phyloP scores from a whole-genome alignment of 352 stramenopile species.

The Pythium dissimile region DNA sequence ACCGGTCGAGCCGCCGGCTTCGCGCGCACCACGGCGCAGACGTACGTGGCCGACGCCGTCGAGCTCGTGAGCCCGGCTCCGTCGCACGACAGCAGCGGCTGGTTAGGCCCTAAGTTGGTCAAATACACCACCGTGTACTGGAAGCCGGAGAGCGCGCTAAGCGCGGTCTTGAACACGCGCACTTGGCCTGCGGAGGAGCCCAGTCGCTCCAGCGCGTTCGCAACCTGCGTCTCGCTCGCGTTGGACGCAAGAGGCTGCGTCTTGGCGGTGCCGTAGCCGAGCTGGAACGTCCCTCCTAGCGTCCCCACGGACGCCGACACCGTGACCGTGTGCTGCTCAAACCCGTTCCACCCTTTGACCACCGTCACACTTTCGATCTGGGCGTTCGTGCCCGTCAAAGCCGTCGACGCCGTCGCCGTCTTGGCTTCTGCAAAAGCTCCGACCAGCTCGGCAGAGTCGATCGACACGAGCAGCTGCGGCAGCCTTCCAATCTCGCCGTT shows the following conservation, averaged over 20 bases:
- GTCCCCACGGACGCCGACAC: constrained; percentile 55
- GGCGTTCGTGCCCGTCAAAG: constrained; percentile 75
- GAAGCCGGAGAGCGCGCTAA: constrained; percentile 34
- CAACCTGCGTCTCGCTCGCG: constrained; percentile 46
- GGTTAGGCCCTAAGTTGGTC: constrained; percentile 47
- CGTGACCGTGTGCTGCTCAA: constrained; percentile 88
- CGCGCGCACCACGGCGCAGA: constrained; percentile 32
- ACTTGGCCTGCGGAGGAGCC: constrained; percentile 37
- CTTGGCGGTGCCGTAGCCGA: constrained; percentile 84
- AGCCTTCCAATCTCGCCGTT: constrained; percentile 49
- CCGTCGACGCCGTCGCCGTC: constrained; percentile 23
- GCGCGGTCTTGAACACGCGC: constrained; percentile 52
- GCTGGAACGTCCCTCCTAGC: constrained; percentile 84
- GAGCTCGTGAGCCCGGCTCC: constrained; percentile 45
- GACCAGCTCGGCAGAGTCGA: constrained; percentile 60
- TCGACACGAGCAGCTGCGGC: constrained; percentile 66
- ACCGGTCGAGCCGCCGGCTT: constrained; percentile 49
- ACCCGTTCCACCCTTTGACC: constrained; percentile 89
- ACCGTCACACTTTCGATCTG: constrained; percentile 72
- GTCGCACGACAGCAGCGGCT: constrained; percentile 54
- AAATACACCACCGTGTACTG: constrained; percentile 70
- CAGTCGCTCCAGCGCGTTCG: constrained; percentile 49
- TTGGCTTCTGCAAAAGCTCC: constrained; percentile 46
- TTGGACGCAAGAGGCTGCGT: constrained; percentile 71
- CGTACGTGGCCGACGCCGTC: constrained; percentile 20